phyloP scores from a whole-genome alignment of 1,139 yeast genomes.

The Kodamaea arcana region DNA sequence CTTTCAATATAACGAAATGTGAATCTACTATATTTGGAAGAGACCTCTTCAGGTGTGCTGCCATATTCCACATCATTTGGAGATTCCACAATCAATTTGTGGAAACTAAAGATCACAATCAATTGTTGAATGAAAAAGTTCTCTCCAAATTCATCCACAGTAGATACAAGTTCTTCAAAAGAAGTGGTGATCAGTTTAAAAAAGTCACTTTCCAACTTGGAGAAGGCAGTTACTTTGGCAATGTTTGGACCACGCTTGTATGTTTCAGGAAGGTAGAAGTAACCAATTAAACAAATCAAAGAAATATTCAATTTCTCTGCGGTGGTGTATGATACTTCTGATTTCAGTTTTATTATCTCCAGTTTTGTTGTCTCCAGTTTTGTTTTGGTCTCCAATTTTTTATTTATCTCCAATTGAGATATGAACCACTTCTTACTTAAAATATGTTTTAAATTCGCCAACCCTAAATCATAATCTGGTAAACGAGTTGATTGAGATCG shows the following conservation, averaged over 20 bases:
- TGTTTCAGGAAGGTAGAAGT: constrained; percentile 25
- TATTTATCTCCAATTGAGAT: constrained; percentile 20
- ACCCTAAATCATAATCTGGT: constrained; percentile 42
- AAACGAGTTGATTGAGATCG: constrained; percentile 56
- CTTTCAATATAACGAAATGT: constrained; percentile 32
- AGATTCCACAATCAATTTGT: constrained; percentile 12
- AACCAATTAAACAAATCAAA: constrained; percentile 28
- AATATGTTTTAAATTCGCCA: constrained; percentile 32
- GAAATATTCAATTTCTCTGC: constrained; percentile 19
- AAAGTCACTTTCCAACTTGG: constrained; percentile 26
- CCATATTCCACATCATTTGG: constrained; percentile 7
- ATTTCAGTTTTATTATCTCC: constrained; percentile 3
- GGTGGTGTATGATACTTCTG: background rate
- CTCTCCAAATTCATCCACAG: constrained; percentile 7
- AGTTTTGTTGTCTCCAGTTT: constrained; percentile 5
- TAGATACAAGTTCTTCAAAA: constrained; percentile 7
- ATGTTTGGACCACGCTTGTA: constrained; percentile 24
- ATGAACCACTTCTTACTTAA: constrained; percentile 32
- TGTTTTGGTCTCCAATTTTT: no score
- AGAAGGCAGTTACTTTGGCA: constrained; percentile 20
- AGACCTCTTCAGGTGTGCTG: constrained; percentile 8
- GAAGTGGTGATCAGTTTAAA: constrained; percentile 11
- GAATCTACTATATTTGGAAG: constrained; percentile 19
- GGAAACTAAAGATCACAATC: constrained; percentile 21
- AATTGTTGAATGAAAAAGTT: constrained; percentile 22